A percentile compares a stretch with the other conserved stretches of the same genome.
These are phyloP conservation scores for Alternaria triticina DNA, from an alignment of 2,329 filamentous ascomycete species.

Conservation along the genomic window DNA sequence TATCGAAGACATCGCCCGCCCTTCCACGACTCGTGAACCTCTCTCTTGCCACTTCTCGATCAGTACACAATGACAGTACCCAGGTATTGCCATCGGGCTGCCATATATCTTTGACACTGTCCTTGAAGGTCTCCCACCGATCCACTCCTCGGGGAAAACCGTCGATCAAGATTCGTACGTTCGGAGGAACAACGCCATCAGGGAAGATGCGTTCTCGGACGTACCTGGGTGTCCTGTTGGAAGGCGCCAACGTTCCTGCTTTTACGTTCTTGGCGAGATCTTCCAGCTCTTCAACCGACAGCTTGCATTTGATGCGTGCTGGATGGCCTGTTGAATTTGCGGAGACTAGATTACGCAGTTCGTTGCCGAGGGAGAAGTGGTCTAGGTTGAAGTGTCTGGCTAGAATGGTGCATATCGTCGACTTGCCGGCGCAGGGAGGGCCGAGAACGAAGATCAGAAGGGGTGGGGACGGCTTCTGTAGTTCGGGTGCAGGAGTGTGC, in stretches of 20 bases:
- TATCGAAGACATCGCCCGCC: slow-evolving; percentile 15
- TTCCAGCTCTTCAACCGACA: slow-evolving; percentile 3
- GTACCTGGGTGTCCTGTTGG: slow-evolving; percentile 7
- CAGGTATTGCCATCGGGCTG: neutral
- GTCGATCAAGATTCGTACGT: slow-evolving; percentile 11
- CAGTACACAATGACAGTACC: slow-evolving; percentile 3
- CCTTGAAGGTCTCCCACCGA: slow-evolving; percentile 10
- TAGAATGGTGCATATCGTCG: slow-evolving; percentile 13
- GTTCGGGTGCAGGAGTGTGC: neutral
- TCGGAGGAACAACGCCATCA: neutral
- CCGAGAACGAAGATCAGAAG: slow-evolving; percentile 15
- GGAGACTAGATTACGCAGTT: slow-evolving; percentile 13
- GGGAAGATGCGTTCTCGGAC: slow-evolving; percentile 13
- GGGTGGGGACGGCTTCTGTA: neutral
- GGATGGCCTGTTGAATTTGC: neutral
- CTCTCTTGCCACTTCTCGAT: neutral
- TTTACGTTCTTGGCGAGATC: neutral
- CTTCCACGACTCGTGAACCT: slow-evolving; percentile 11
- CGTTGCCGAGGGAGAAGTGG: slow-evolving; percentile 17
- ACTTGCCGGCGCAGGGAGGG: slow-evolving; percentile 19
- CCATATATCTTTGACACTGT: slow-evolving; percentile 6
- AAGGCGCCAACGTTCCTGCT: slow-evolving; percentile 8
- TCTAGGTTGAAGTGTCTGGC: slow-evolving; percentile 5
- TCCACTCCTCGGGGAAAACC: slow-evolving; percentile 14
- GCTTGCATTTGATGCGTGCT: slow-evolving; percentile 5